Percentiles rank a stretch among this genome's conserved stretches.
phyloP scores from a whole-genome alignment of 148 eudicot species.

The Vaccinium macrocarpon region DNA sequence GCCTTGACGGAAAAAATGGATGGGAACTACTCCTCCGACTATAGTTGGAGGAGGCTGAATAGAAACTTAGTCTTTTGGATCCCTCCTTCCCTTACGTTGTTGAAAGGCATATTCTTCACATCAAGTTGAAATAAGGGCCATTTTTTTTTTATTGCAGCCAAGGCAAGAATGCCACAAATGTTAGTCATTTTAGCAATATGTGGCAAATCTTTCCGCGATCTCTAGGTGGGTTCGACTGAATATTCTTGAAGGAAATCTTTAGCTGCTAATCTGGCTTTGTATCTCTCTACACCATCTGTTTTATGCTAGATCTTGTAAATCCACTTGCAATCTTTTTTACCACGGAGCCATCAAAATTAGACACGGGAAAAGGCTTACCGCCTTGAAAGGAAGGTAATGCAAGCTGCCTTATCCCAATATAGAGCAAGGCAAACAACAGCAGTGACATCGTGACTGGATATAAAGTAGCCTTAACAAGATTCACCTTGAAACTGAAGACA shows the following conservation, averaged over 20 bases:
- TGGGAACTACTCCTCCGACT: too few relatives aligned
- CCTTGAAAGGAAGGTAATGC: neutral
- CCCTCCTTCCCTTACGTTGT: neutral
- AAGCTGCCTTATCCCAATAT: neutral
- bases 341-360: too few relatives aligned
- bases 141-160: neutral
- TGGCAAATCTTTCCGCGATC: neutral
- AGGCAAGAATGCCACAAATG: neutral
- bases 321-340: too few relatives aligned
- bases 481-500: too few relatives aligned
- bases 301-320: too few relatives aligned
- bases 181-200: neutral
- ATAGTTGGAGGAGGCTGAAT: too few relatives aligned
- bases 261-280: neutral
- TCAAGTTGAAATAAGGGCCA: neutral
- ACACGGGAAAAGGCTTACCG: too few relatives aligned
- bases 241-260: neutral
- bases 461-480: neutral
- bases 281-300: too few relatives aligned
- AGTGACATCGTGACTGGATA: neutral
- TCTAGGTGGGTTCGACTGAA: neutral
- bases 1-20: too few relatives aligned
- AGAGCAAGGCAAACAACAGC: neutral
- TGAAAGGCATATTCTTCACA: constrained; percentile 1
- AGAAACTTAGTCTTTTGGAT: neutral